Percentiles rank a stretch among this genome's conserved stretches.
phyloP scores from a whole-genome alignment of 2,329 filamentous ascomycete genomes.

The Dactylellina drechsleri region DNA sequence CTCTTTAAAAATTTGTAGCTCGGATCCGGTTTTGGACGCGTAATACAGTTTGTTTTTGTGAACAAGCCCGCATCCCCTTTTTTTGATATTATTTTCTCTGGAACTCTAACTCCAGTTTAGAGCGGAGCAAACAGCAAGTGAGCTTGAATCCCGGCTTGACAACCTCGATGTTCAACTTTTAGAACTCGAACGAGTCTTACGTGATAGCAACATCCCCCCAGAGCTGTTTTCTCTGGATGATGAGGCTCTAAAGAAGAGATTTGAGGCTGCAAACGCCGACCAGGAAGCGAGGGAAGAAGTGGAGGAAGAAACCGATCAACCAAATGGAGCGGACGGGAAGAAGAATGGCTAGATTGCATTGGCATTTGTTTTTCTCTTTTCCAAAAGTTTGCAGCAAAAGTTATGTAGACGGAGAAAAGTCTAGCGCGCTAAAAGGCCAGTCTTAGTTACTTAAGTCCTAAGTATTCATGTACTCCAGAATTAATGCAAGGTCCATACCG shows the following conservation, averaged over 20 bases:
- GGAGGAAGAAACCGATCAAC: constrained; percentile 1
- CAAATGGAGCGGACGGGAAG: constrained; percentile 16
- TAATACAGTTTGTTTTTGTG: constrained; percentile 12
- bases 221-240: constrained; percentile 46
- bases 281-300: constrained; percentile 11
- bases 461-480: too few relatives aligned
- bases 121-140: constrained; percentile 49
- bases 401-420: too few relatives aligned
- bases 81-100: not conserved
- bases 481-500: too few relatives aligned
- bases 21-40: constrained; percentile 13
- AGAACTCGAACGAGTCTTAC: constrained; percentile 37
- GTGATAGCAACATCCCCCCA: constrained; percentile 41
- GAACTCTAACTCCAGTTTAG: constrained; percentile 28
- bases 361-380: too few relatives aligned
- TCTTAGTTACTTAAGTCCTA: too few relatives aligned
- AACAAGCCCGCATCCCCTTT: too few relatives aligned
- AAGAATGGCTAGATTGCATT: constrained; percentile 9
- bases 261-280: constrained; percentile 29
- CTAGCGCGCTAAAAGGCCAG: too few relatives aligned
- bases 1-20: not conserved
- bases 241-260: constrained; percentile 36
- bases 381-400: too few relatives aligned
- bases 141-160: constrained; percentile 49
- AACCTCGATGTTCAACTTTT: constrained; percentile 33